Percentiles rank a stretch among this genome's conserved stretches.
These are phyloP conservation scores for Fusarium incarnatum DNA, from an alignment of 2,329 filamentous ascomycete species.

Conservation along the genomic window DNA sequence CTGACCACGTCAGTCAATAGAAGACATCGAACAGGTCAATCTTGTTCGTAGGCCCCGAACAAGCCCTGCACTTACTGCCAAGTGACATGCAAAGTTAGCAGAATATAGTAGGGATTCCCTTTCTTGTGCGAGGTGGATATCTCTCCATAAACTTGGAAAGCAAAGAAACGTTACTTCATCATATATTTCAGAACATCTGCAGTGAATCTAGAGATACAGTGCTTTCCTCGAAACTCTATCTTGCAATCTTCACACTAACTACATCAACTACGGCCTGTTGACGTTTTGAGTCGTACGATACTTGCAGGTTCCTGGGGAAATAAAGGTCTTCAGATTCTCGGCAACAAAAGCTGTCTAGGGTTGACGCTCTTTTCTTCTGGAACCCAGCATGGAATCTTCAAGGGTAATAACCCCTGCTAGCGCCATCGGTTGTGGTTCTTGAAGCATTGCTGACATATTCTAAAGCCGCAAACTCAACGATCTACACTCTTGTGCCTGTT, in stretches of 20 bases:
- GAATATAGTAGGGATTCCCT: slow-evolving; percentile 32
- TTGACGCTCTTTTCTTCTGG: slow-evolving; percentile 19
- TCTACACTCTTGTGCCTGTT: neutral
- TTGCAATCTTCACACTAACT: slow-evolving; percentile 1
- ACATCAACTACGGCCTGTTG: neutral
- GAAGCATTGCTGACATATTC: slow-evolving; percentile 15
- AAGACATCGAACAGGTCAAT: slow-evolving; percentile 1
- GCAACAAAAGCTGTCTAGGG: slow-evolving; percentile 5
- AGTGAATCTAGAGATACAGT: neutral
- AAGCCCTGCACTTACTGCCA: neutral
- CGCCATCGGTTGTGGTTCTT: slow-evolving; percentile 22
- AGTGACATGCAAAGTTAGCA: neutral
- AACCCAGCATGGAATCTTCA: slow-evolving; percentile 22
- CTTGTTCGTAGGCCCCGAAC: neutral
- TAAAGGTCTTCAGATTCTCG: slow-evolving; percentile 6
- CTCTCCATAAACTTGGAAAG: neutral
- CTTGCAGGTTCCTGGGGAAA: neutral
- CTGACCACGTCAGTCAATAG: slow-evolving; percentile 17
- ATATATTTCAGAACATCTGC: neutral
- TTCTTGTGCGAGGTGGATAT: slow-evolving; percentile 2
- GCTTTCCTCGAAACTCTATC: neutral
- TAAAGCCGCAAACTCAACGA: slow-evolving; percentile 20
- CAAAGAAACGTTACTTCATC: neutral
- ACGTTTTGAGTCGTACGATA: neutral
- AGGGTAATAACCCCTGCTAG: slow-evolving; percentile 42